These are phyloP conservation scores for Yarrowia deformans DNA, from an alignment of 805 yeast species.

Conservation along the genomic window DNA sequence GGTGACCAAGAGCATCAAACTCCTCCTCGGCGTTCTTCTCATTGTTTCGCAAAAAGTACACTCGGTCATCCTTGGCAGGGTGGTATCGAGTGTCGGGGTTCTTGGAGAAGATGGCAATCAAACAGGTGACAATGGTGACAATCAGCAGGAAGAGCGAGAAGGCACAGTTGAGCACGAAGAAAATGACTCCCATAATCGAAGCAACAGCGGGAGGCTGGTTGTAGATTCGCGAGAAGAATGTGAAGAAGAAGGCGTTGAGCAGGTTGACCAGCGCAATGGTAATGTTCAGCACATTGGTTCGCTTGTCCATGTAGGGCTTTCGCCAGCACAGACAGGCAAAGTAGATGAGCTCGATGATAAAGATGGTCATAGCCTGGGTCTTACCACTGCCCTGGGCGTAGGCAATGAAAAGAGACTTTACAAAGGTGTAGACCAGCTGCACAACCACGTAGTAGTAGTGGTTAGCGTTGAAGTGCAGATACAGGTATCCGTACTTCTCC, in stretches of 20 bases:
- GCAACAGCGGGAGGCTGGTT: slow-evolving; percentile 79
- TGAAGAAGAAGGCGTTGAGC: slow-evolving; percentile 80
- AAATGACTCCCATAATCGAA: slow-evolving; percentile 90
- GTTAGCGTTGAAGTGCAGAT: slow-evolving; percentile 84
- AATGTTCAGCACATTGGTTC: slow-evolving; percentile 80
- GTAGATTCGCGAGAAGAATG: slow-evolving; percentile 85
- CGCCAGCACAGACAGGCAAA: slow-evolving; percentile 66
- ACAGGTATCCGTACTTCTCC: slow-evolving; percentile 84
- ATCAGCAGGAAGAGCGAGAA: slow-evolving; percentile 77
- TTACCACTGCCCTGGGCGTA: slow-evolving; percentile 83
- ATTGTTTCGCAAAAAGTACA: slow-evolving; percentile 68
- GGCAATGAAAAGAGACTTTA: slow-evolving; percentile 76
- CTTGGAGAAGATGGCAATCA: slow-evolving; percentile 71
- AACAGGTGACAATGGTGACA: slow-evolving; percentile 69
- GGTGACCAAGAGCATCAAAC: slow-evolving; percentile 73
- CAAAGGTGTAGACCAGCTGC: slow-evolving; percentile 63
- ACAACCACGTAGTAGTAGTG: slow-evolving; percentile 85
- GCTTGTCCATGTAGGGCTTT: slow-evolving; percentile 80
- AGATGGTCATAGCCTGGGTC: slow-evolving; percentile 78
- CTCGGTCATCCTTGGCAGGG: slow-evolving; percentile 90
- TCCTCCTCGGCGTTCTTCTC: slow-evolving; percentile 57
- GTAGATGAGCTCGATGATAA: slow-evolving; percentile 76
- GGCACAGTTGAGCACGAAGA: slow-evolving; percentile 88
- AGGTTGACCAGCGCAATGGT: slow-evolving; percentile 74
- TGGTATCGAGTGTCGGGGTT: slow-evolving; percentile 89